Base-by-base conservation (phyloP, 495 filamentous ascomycete genomes). In the Aspergillus biplanus region DNA sequence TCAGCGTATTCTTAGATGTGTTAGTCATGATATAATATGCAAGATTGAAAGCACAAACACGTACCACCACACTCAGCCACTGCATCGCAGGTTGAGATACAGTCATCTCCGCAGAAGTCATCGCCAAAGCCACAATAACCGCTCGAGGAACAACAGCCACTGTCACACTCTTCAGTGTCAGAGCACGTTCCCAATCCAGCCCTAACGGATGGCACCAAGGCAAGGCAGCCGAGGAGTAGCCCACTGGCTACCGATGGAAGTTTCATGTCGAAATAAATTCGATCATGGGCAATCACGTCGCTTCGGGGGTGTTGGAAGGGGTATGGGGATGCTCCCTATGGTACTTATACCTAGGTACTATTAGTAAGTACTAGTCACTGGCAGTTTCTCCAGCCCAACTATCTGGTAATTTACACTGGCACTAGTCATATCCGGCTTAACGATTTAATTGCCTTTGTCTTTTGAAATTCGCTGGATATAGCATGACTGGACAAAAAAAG, bases 81-180 rank as follows among this genome's bases (percentile, higher is more conserved):
- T 4, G 57, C 42, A 50, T 59, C 44, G 4, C 57, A 59, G 6
- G 44, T 35, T 49, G 46, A 59, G 2, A 59, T 37, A 18, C 57
- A 59, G 11, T 59, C 44, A 35, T 52, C 46, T 7, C 44, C 57
- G 21, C 57, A 59, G 42, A 59, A 59, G 46, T 50, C 46, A 16
- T 42, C 44, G 7, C 57, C 57, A 50, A 59, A 59, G 57, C 57
- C 57, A 50, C 57, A 59, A 32, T 49, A 59, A 5, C 57, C 57
- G 7, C 21, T 33, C 15, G n/a, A 50, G 1, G 9, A 31, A 21
- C 57, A 59, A 7, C 57, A 59, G 5, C 57, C 57, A 11, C 27
- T 34, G n/a, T 16, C 32, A 39, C 53, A 56, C 12, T 56, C 35
- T 7, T 35, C 32, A 4, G 53, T 49, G 3, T n/a, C 8, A n/a